Conservation (phyloP, 768 basidiomycete species). For the Aureoboletus auriporus region DNA sequence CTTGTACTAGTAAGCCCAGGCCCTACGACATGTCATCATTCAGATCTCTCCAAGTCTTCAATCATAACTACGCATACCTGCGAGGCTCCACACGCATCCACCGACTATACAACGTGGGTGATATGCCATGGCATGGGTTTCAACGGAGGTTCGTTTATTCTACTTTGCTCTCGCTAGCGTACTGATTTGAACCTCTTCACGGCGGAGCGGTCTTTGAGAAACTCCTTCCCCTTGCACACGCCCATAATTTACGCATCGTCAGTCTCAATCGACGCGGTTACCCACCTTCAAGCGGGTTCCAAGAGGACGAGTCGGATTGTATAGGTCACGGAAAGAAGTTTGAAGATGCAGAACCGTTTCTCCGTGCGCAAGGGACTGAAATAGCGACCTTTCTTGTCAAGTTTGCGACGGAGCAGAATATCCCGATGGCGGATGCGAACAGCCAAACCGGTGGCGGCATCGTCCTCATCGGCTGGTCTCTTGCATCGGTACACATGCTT, state of each 20-base stretch:
- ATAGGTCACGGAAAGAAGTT: slow-evolving; percentile 14
- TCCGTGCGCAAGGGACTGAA: slow-evolving; percentile 15
- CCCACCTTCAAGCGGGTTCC: slow-evolving; percentile 21
- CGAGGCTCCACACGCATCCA: slow-evolving; percentile 10
- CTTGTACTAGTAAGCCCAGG: no score
- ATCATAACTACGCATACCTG: slow-evolving; percentile 17
- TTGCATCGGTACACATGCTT: slow-evolving; percentile 9
- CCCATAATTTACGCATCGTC: slow-evolving; percentile 19
- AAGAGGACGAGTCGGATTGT: slow-evolving; percentile 5
- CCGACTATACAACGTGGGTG: slow-evolving; percentile 19
- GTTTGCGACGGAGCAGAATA: slow-evolving; percentile 11
- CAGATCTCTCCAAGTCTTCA: slow-evolving; percentile 12
- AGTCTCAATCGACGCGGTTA: slow-evolving; percentile 26
- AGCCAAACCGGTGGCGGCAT: slow-evolving; percentile 8
- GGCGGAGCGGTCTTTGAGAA: slow-evolving; percentile 11
- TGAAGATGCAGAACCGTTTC: slow-evolving; percentile 14
- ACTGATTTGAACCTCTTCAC: background rate
- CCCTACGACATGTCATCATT: background rate
- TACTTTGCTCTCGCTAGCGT: background rate
- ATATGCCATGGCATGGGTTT: slow-evolving; percentile 17
- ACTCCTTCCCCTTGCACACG: slow-evolving; percentile 19
- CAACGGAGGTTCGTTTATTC: slow-evolving; percentile 13
- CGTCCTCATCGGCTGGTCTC: slow-evolving; percentile 19
- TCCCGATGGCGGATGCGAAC: slow-evolving; percentile 8
- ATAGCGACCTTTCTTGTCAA: slow-evolving; percentile 15